These are phyloP conservation scores for Penicillium samsonianum DNA, from an alignment of 495 filamentous ascomycete species.

Conservation along the genomic window DNA sequence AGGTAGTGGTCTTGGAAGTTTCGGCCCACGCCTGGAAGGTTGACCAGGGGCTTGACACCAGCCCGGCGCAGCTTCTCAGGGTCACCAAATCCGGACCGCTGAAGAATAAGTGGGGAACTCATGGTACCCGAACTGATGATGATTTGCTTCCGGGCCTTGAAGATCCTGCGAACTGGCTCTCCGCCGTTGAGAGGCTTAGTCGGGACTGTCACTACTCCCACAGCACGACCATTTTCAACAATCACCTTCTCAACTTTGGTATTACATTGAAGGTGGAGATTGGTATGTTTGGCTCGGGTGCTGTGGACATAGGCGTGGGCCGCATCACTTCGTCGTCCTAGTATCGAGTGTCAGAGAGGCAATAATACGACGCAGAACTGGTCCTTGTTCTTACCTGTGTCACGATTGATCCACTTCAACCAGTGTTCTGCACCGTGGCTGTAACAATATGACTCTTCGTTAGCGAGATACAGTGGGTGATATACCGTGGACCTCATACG, in stretches of 20 bases:
- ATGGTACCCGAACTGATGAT: constrained; percentile 79
- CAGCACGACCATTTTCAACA: constrained; percentile 67
- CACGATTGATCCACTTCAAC: constrained; percentile 71
- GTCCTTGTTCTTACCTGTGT: constrained; percentile 43
- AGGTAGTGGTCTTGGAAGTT: constrained; percentile 90
- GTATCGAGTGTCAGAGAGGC: constrained; percentile 6
- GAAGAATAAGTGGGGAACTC: constrained; percentile 75
- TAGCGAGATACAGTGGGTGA: not conserved
- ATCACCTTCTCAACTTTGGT: constrained; percentile 84
- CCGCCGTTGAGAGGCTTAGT: constrained; percentile 54
- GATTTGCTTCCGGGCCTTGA: constrained; percentile 74
- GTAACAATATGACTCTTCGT: not conserved
- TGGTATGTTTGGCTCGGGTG: constrained; percentile 63
- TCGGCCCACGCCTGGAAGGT: constrained; percentile 78
- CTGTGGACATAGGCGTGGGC: constrained; percentile 77
- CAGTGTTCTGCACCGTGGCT: constrained; percentile 44
- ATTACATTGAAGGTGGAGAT: constrained; percentile 74
- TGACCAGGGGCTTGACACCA: constrained; percentile 69
- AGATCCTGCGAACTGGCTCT: constrained; percentile 54
- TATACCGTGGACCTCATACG: constrained; percentile 34
- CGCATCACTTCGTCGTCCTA: constrained; percentile 59
- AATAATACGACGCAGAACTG: not conserved
- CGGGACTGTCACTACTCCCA: constrained; percentile 59
- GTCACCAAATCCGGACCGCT: constrained; percentile 70
- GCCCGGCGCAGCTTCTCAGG: constrained; percentile 70